Evolutionary conservation across 257 asterid genomes (phyloP), one percentile per base, ranked within the genome.

Genomic region (Pogostemon cablin): DNA sequence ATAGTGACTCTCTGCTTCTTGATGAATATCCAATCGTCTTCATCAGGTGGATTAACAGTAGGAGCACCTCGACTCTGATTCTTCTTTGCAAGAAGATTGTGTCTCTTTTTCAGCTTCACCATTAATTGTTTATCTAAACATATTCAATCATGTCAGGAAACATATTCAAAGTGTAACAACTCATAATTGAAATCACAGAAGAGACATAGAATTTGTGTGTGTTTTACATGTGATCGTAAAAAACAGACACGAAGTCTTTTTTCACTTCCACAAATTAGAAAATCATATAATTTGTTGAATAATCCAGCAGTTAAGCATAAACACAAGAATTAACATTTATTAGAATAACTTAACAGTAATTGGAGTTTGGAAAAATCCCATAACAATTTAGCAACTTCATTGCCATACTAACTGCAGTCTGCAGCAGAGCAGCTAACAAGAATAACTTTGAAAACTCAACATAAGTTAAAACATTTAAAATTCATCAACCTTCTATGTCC

Each of bases 1-100:
- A 93, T 93, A 46, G 89, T 93, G 71, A 91, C 66, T 81, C 57
- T 89, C 85, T 91, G 97, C 81, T 87, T 93, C 91, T 85, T 87
- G 75, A 91, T 88, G 70, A 93, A 57, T 66, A 83, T 52, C 97
- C 98, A 93, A 72, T 81, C 86, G 68, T 71, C 86, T 62, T 81
- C 90, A 62, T 59, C 72, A 15, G 60, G 76, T 43, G 72, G 72
- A 62, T 77, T 80, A 15, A 49, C 77, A 9, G 79, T 72, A 3
- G 62, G 70, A 4, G 65, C 67, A 71, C 55, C 72, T 65, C 58
- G 65, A 69, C 65, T 80, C 62, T 68, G 81, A 56, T 78, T 75
- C 85, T 84, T 81, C 77, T 76, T 87, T 61, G 68, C 62, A 63
- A 80, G 72, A 52, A 50, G 76, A 60, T 53, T 74, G 38, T 71